phyloP scores from a whole-genome alignment of 345 rosid genomes.

The Bretschneidera sinensis region DNA sequence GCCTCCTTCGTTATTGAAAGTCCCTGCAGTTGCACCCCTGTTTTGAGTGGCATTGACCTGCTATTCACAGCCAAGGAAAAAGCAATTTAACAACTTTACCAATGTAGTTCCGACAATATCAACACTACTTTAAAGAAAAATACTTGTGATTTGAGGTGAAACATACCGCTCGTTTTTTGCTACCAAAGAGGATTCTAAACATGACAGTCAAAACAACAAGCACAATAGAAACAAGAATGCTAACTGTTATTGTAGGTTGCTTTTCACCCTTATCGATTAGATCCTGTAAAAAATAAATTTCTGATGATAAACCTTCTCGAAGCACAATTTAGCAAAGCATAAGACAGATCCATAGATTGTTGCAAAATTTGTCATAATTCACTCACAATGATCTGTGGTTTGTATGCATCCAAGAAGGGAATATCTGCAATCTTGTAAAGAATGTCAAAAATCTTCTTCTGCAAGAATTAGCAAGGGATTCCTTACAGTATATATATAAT shows the following conservation, averaged over 20 bases:
- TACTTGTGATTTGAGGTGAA: no score
- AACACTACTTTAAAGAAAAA: no score
- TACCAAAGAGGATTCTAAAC: conserved; percentile 35
- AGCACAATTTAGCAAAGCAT: no score
- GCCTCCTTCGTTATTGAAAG: conserved; percentile 26
- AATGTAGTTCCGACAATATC: no score
- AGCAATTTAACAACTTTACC: no score
- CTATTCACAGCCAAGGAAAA: no score
- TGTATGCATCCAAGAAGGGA: conserved; percentile 41
- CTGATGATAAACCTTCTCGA: neutral
- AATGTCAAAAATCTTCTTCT: conserved; percentile 36
- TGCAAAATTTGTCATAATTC: neutral
- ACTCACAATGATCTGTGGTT: conserved; percentile 38
- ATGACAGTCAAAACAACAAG: conserved; percentile 26
- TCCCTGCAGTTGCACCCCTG: conserved; percentile 51
- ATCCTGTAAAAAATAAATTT: conserved; percentile 28
- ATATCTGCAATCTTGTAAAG: conserved; percentile 50
- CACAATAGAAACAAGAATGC: no score
- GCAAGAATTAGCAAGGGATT: no score
- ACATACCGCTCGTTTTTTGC: no score
- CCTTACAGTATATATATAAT: no score
- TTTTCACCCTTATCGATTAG: conserved; percentile 50
- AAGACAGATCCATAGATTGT: no score
- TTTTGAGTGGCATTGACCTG: no score
- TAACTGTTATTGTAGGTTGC: conserved; percentile 42